These are phyloP conservation scores for Penicillium riverlandense DNA, from an alignment of 495 filamentous ascomycete species.

Conservation along the genomic window DNA sequence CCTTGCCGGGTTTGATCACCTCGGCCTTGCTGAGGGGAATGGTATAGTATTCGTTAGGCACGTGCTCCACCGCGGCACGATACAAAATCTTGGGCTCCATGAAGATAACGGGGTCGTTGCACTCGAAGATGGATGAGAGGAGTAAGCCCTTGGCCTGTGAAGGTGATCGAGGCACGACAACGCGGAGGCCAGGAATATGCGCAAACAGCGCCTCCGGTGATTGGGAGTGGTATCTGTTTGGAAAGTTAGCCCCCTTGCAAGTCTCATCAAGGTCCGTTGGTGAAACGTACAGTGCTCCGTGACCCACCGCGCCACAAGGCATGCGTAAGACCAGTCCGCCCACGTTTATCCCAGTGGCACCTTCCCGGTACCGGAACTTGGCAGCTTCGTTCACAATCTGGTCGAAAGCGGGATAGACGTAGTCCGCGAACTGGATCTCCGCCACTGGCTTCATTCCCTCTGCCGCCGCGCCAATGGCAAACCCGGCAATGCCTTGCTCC, in stretches of 20 bases:
- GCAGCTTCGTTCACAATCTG: conserved; percentile 96
- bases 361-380: conserved; percentile 86
- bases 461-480: conserved; percentile 82
- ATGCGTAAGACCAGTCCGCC: conserved; percentile 87
- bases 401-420: conserved; percentile 94
- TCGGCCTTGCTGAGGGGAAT: conserved; percentile 87
- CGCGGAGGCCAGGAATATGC: conserved; percentile 82
- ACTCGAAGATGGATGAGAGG: conserved; percentile 66
- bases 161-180: conserved; percentile 86
- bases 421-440: conserved; percentile 98
- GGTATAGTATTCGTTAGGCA: conserved; percentile 74
- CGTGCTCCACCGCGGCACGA: conserved; percentile 90
- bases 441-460: conserved; percentile 92
- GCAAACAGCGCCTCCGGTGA: conserved; percentile 89
- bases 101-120: conserved; percentile 87
- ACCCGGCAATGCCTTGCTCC: conserved; percentile 92
- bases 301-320: conserved; percentile 93
- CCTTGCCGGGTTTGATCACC: conserved; percentile 72
- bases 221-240: conserved; percentile 76
- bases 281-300: conserved; percentile 69
- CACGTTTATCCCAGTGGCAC: conserved; percentile 55
- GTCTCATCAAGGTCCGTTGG: too few relatives aligned
- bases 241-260: not conserved
- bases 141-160: conserved; percentile 89
- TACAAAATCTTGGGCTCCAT: conserved; percentile 97